Conservation (phyloP, 352 stramenopile species). For the Pythium folliculosum region DNA sequence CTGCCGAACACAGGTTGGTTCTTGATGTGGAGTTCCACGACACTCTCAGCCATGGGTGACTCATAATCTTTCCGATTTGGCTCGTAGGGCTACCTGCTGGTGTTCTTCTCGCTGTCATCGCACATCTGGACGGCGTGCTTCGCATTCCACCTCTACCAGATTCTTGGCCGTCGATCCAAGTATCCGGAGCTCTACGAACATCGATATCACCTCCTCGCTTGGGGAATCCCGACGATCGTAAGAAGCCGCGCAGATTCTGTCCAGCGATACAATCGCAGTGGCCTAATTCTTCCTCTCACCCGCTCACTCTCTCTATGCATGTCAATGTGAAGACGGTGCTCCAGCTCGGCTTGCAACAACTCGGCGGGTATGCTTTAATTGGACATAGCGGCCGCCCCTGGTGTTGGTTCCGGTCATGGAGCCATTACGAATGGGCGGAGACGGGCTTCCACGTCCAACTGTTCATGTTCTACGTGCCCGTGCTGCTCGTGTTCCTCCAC, state of each 20-base stretch:
- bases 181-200: constrained; percentile 65
- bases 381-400: constrained; percentile 66
- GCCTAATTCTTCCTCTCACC: neutral
- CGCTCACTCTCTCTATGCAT: neutral
- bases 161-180: constrained; percentile 51
- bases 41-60: too few species aligned
- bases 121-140: constrained; percentile 78
- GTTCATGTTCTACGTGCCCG: constrained; percentile 56
- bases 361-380: constrained; percentile 49
- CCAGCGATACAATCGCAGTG: neutral
- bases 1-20: constrained; percentile 46
- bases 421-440: constrained; percentile 48
- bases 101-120: constrained; percentile 72
- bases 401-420: constrained; percentile 82
- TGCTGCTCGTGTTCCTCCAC: constrained; percentile 54
- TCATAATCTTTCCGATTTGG: constrained; percentile 14
- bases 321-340: constrained; percentile 39
- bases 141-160: constrained; percentile 74
- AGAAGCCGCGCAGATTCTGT: neutral
- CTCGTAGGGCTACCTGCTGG: constrained; percentile 55
- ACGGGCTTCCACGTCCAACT: constrained; percentile 64
- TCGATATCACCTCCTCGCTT: constrained; percentile 69
- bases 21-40: too few species aligned
- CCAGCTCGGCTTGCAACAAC: constrained; percentile 48
- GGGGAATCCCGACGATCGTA: constrained; percentile 59